Evolutionary conservation across 495 filamentous ascomycete species (phyloP), one percentile per base, ranked within the genome.

Genomic region (Trichocladium uniseriatum): DNA sequence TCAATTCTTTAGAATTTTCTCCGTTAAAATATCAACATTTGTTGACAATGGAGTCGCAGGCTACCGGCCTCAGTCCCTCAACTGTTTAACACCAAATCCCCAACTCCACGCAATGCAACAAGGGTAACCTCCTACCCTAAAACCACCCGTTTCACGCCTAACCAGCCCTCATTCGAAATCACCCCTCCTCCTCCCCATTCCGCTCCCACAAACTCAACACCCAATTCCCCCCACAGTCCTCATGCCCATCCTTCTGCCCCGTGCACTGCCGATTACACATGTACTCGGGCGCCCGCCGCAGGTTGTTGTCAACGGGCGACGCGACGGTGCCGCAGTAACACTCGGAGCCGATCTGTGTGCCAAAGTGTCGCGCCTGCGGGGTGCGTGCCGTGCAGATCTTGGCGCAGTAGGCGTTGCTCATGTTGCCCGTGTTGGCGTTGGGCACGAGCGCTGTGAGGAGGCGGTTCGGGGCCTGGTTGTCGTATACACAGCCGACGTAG

Each of bases 401-500:
- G 16, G 18, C 45, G 27, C 45, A 48, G 16, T 6, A 13, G 1
- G 0, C 37, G 45, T 48, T 48, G 45, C 36, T 48, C 45, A 48
- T 48, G 45, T 48, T 40, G 14, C 2, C 27, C n/a, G 27, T 29
- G 27, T 2, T 1, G 2, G 16, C 9, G 32, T 13, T 13, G 6
- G 2, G 8, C 8, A 28, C 0, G 10, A 10, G 32, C 44, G 19
- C 19, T 34, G 3, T 21, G 21, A 46, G 44, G 1, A 46, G 7
- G 20, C 44, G 44, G 2, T 29, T 10, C 27, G 27, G 27, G 5
- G n/a, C n/a, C 14, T 19, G n/a, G 15, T 24, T 20, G 37, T 48
- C 35, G 36, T 40, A 48, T 24, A 29, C 39, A 36, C 45, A 48
- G 16, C 45, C 45, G 3, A 40, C 15, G 45, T 48, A 34, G n/a